Evolutionary conservation across 768 basidiomycete genomes (phyloP).

Genomic region (Tylopilus intermedius): DNA sequence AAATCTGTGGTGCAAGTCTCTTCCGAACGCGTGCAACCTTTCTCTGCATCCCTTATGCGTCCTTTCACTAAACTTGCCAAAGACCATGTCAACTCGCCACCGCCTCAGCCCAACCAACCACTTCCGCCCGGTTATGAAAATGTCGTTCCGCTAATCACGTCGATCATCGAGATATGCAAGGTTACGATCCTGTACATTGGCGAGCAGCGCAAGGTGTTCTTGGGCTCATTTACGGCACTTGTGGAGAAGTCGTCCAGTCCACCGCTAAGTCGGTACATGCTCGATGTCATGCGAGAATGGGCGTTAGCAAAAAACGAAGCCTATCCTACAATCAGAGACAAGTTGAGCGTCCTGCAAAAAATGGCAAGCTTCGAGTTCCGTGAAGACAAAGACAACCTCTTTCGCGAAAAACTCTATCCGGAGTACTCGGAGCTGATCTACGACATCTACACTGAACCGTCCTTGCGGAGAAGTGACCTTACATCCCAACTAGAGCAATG

Average conservation of each 20-base stretch:
- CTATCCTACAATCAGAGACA: slow-evolving; percentile 93
- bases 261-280: slow-evolving; percentile 73
- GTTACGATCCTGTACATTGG: slow-evolving; percentile 73
- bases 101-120: slow-evolving; percentile 5
- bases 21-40: slow-evolving; percentile 80
- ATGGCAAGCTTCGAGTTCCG: slow-evolving; percentile 82
- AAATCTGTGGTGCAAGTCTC: slow-evolving; percentile 76
- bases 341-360: slow-evolving; percentile 80
- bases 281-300: slow-evolving; percentile 86
- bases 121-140: slow-evolving; percentile 49
- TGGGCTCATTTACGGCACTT: slow-evolving; percentile 74
- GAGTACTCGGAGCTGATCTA: slow-evolving; percentile 86
- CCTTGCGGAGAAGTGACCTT: slow-evolving; percentile 83
- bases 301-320: slow-evolving; percentile 83
- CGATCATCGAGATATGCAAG: slow-evolving; percentile 85
- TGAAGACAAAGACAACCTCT: slow-evolving; percentile 15
- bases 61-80: slow-evolving; percentile 81
- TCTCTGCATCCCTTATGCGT: slow-evolving; percentile 70
- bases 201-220: slow-evolving; percentile 79
- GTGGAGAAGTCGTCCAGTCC: slow-evolving; percentile 86
- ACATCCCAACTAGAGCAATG: slow-evolving; percentile 90
- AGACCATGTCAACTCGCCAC: slow-evolving; percentile 69
- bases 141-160: slow-evolving; percentile 63
- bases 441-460: slow-evolving; percentile 88
- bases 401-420: slow-evolving; percentile 65